Conservation (phyloP, 345 rosid genomes). For the Gossypium arboreum region DNA sequence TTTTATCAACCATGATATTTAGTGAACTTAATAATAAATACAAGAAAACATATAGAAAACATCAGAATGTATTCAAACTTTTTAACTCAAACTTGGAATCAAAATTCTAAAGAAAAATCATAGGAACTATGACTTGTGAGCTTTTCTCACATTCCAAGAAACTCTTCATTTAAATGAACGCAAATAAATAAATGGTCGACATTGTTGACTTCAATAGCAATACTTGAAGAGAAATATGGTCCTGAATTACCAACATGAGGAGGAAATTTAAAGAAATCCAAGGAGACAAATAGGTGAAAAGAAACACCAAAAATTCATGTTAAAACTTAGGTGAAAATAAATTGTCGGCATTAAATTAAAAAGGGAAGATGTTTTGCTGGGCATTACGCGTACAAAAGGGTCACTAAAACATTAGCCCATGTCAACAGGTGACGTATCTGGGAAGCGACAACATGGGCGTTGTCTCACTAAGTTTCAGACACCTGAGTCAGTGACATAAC, state of each 20-base stretch:
- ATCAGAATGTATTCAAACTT: background rate
- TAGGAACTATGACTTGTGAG: background rate
- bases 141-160: background rate
- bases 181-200: constrained; percentile 5
- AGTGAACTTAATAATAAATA: too few species aligned
- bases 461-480: background rate
- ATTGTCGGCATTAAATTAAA: constrained; percentile 21
- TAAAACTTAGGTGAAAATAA: background rate
- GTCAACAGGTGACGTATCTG: background rate
- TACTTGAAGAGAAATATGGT: background rate
- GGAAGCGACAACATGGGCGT: background rate
- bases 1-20: too few species aligned
- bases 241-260: constrained; percentile 1
- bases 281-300: background rate
- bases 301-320: background rate
- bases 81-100: background rate
- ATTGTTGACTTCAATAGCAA: constrained; percentile 15
- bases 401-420: background rate
- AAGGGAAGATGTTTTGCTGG: background rate
- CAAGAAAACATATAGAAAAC: background rate
- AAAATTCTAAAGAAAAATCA: background rate
- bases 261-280: background rate
- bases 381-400: background rate
- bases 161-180: background rate
- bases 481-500: background rate